Percentiles rank a stretch among this genome's conserved stretches.
These are phyloP conservation scores for Ormosia semicastrata DNA, from an alignment of 306 rosid genomes.

Conservation along the genomic window DNA sequence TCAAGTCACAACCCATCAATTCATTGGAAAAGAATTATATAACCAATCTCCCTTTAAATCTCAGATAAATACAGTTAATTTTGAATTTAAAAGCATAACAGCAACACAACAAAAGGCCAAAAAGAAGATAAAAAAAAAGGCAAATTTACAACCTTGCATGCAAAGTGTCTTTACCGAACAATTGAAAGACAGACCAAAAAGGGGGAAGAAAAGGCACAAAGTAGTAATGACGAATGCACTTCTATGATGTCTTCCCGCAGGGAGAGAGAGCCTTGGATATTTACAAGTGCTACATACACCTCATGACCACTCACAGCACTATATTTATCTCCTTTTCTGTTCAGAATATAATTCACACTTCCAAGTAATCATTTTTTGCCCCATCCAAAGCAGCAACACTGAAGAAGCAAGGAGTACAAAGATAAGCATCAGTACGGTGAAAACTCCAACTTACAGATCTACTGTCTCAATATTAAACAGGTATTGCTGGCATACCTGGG, in stretches of 20 bases:
- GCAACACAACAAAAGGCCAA: constrained; percentile 21
- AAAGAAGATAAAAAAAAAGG: neutral
- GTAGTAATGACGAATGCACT: constrained; percentile 22
- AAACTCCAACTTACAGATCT: neutral
- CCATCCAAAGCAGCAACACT: constrained; percentile 80
- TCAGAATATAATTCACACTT: constrained; percentile 37
- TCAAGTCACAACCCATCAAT: constrained; percentile 15
- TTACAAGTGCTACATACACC: constrained; percentile 56
- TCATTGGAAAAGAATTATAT: constrained; percentile 31
- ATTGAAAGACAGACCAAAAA: constrained; percentile 18
- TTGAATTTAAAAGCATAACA: constrained; percentile 31
- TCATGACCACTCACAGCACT: constrained; percentile 33
- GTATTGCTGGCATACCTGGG: constrained; percentile 43
- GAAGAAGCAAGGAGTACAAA: constrained; percentile 38
- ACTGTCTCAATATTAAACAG: neutral
- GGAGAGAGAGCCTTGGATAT: constrained; percentile 42
- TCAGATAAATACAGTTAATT: constrained; percentile 34
- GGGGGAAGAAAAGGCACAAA: neutral
- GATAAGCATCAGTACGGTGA: constrained; percentile 9
- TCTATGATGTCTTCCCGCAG: constrained; percentile 15
- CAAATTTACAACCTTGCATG: constrained; percentile 33
- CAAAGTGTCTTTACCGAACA: constrained; percentile 15
- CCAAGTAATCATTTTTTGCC: constrained; percentile 42
- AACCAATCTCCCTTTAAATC: constrained; percentile 20
- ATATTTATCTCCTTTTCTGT: constrained; percentile 7